phyloP scores from a whole-genome alignment of 75 land plant genomes.

The Larix kaempferi region DNA sequence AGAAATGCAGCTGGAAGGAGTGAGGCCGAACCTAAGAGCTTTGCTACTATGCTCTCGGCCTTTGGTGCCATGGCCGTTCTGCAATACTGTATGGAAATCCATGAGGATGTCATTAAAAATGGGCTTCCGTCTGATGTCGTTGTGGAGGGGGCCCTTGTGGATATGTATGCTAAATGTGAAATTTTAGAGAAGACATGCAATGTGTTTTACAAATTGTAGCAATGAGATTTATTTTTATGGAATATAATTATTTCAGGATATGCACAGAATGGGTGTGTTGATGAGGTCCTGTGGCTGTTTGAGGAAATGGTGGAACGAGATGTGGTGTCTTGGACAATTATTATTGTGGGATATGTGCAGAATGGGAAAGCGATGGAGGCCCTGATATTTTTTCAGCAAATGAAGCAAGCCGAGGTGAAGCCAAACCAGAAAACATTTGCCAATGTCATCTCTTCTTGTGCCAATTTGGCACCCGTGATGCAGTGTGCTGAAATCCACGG shows the following conservation, averaged over 20 bases:
- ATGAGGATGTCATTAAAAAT: conserved; percentile 26
- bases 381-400: conserved; percentile 30
- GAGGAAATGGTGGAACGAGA: conserved; percentile 20
- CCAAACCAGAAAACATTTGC: conserved; percentile 44
- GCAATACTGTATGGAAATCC: conserved; percentile 48
- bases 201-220: conserved; percentile 23
- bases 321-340: conserved; percentile 54
- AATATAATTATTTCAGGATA: too few relatives aligned
- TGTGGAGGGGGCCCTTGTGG: conserved; percentile 39
- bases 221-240: too few relatives aligned
- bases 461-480: conserved; percentile 28
- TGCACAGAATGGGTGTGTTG: too few relatives aligned
- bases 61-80: conserved; percentile 36
- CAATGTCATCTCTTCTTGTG: conserved; percentile 37
- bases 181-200: conserved; percentile 25
- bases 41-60: conserved; percentile 54
- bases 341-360: conserved; percentile 45
- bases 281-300: too few relatives aligned
- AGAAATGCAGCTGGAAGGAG: neutral
- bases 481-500: conserved; percentile 24
- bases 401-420: conserved; percentile 26
- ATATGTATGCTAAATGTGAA: conserved; percentile 62
- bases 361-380: conserved; percentile 51
- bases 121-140: conserved; percentile 19
- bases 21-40: conserved; percentile 47